A percentile compares a stretch with the other conserved stretches of the same genome.
These are phyloP conservation scores for Penicillium argentinense DNA, from an alignment of 495 filamentous ascomycete genomes.

Conservation along the genomic window DNA sequence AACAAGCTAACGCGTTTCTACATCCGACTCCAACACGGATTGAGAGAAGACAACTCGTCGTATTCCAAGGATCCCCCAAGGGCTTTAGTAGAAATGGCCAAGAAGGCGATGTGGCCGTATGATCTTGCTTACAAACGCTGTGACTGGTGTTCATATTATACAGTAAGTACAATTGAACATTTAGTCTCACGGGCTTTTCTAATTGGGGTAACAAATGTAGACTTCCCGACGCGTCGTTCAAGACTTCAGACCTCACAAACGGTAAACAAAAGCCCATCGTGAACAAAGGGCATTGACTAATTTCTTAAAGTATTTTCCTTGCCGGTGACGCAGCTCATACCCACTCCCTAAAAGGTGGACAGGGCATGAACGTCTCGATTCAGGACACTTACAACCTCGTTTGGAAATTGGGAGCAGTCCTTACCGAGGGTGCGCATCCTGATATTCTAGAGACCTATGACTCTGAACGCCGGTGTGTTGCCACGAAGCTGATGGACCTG, in stretches of 20 bases:
- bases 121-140: conserved; percentile 20
- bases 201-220: conserved; percentile 1
- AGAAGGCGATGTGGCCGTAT: conserved; percentile 22
- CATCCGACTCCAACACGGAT: conserved; percentile 13
- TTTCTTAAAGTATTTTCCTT: conserved; percentile 37
- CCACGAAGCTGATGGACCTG: conserved; percentile 15
- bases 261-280: conserved; percentile 5
- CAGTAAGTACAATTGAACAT: conserved; percentile 3
- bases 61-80: neutral
- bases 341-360: conserved; percentile 48
- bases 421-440: conserved; percentile 20
- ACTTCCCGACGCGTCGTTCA: conserved; percentile 11
- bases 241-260: conserved; percentile 5
- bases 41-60: neutral
- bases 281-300: conserved; percentile 6
- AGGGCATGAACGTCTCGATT: conserved; percentile 56
- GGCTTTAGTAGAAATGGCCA: conserved; percentile 12
- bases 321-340: conserved; percentile 55
- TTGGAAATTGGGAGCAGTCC: conserved; percentile 50
- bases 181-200: neutral
- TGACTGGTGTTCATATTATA: conserved; percentile 29
- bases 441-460: conserved; percentile 37
- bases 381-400: conserved; percentile 53
- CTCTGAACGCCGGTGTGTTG: conserved; percentile 30
- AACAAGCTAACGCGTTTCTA: conserved; percentile 18